A percentile compares a stretch with the other conserved stretches of the same genome.
Evolutionary conservation across 805 yeast species (phyloP).

Genomic region (Ogataea polymorpha): DNA sequence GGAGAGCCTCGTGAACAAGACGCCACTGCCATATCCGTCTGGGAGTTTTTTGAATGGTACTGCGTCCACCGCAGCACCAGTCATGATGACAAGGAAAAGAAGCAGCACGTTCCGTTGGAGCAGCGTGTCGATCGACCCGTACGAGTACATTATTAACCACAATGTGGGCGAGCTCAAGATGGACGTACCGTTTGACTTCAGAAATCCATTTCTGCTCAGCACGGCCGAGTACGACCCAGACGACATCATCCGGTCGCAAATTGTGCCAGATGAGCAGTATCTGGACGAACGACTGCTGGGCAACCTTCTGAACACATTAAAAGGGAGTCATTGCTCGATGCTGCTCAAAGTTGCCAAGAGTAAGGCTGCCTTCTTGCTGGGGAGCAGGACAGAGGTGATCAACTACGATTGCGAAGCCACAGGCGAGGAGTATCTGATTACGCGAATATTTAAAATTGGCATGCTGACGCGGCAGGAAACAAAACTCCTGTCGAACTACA

Average conservation of each 20-base stretch:
- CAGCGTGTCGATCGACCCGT: constrained; percentile 33
- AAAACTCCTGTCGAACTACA: constrained; percentile 24
- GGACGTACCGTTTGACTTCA: constrained; percentile 9
- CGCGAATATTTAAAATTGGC: constrained; percentile 40
- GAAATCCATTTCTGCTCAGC: constrained; percentile 24
- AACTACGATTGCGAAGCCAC: constrained; percentile 5
- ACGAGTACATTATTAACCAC: constrained; percentile 33
- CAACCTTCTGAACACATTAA: constrained; percentile 16
- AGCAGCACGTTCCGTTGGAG: constrained; percentile 33
- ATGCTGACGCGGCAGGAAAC: constrained; percentile 40
- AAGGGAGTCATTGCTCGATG: constrained; percentile 19
- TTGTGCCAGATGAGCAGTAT: constrained; percentile 7
- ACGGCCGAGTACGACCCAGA: constrained; percentile 10
- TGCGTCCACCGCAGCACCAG: constrained; percentile 8
- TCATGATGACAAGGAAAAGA: constrained; percentile 20
- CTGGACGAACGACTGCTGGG: constrained; percentile 17
- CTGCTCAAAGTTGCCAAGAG: constrained; percentile 26
- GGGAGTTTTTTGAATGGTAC: constrained; percentile 19
- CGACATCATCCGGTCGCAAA: constrained; percentile 10
- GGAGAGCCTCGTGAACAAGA: constrained; percentile 16
- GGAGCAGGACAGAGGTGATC: constrained; percentile 14
- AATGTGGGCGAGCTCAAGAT: constrained; percentile 25
- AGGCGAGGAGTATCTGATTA: constrained; percentile 25
- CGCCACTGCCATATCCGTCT: constrained; percentile 29
- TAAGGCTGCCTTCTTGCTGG: constrained; percentile 25